Conservation (phyloP, 2,329 filamentous ascomycete species). For the Trichoderma sp. region DNA sequence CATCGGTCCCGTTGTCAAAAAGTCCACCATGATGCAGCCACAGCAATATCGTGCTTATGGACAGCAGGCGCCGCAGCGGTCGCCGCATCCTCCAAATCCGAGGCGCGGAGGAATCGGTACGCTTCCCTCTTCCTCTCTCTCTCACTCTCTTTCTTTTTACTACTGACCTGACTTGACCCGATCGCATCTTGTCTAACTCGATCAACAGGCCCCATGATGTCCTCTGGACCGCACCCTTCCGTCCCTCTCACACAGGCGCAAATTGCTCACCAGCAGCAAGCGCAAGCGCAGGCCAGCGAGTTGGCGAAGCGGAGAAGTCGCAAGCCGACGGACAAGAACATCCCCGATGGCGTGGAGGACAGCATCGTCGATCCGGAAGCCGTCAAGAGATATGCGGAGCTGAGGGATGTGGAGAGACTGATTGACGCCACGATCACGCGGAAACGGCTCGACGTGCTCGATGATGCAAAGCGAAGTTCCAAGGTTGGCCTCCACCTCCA, state of each 20-base stretch:
- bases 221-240: slow-evolving; percentile 54
- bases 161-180: background rate
- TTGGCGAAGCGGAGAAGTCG: slow-evolving; percentile 77
- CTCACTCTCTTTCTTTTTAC: slow-evolving; percentile 14
- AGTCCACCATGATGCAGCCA: slow-evolving; percentile 48
- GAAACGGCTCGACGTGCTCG: slow-evolving; percentile 88
- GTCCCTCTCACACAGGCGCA: slow-evolving; percentile 58
- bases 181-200: slow-evolving; percentile 27
- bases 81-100: slow-evolving; percentile 51
- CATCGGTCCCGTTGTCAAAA: background rate
- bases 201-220: slow-evolving; percentile 57
- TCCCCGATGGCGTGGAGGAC: slow-evolving; percentile 87
- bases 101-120: slow-evolving; percentile 58
- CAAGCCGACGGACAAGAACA: slow-evolving; percentile 92
- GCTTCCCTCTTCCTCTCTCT: slow-evolving; percentile 29
- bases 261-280: slow-evolving; percentile 54
- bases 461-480: slow-evolving; percentile 59
- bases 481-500: slow-evolving; percentile 4
- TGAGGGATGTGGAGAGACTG: slow-evolving; percentile 84
- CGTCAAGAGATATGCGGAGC: slow-evolving; percentile 76
- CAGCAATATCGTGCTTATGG: slow-evolving; percentile 55
- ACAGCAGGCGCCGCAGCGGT: slow-evolving; percentile 54
- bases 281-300: slow-evolving; percentile 60
- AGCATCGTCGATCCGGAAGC: slow-evolving; percentile 76
- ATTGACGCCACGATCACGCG: slow-evolving; percentile 92